Base-by-base conservation (phyloP, 495 filamentous ascomycete species). In the Penicillium coprophilum region DNA sequence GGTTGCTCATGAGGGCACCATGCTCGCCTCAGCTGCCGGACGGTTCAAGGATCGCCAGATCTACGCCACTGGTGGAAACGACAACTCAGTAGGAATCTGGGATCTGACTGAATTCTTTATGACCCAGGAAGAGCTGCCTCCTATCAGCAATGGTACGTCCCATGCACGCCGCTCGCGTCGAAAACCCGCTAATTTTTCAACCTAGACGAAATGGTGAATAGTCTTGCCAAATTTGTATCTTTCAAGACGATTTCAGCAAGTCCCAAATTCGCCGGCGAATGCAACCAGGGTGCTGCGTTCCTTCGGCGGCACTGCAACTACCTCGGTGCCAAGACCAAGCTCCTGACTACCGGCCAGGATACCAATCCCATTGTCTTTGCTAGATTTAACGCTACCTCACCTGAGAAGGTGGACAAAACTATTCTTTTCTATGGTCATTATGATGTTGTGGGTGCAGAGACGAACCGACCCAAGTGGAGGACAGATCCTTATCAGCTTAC, bases 371-470 rank as follows among this genome's bases (percentile, higher is more conserved):
- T 97, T 21, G 90, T 98, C 1, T 88, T 87, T 67, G 93, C 94
- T 31, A 86, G 86, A 54, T 98, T 98, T 68, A 80, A 82, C 47
- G 90, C 89, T 21, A 77, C 74, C 1, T 69, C 72, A 2, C 27
- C 71, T 3, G 56, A 73, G 0, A 71, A 90, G 82, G 65, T 82
- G 70, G 82, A 91, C 21, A 96, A 92, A 73, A 92, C 88, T 1
- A 88, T 97, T 32, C 77, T 98, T 13, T 98, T 98, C 70, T 98
- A 98, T 68, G 95, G 95, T 4, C 94, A 98, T 62, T 98, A 98
- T 72, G 94, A 98, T 57, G 91, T 98, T n/a, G 92, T 98, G n/a
- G 82, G 89, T 19, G 94, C 95, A 0, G 90, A 95, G 53, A 85
- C 87, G 31, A 86, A 87, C 51, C 81, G 81, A 40, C 65, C 75